Evolutionary conservation across 768 basidiomycete genomes (phyloP).

Genomic region (Termitomyces sp.): DNA sequence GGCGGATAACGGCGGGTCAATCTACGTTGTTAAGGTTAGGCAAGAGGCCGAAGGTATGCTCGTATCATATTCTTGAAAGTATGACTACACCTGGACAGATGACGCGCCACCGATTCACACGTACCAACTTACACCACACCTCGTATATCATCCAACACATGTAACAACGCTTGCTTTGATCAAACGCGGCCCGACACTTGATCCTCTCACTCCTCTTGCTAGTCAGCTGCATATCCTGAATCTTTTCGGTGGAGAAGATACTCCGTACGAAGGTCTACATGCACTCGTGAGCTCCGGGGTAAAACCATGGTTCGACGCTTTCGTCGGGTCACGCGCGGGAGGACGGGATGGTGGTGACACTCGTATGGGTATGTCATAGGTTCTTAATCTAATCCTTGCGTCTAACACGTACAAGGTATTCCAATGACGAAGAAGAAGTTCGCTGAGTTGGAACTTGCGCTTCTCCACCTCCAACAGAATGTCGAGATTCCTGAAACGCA

Average conservation of each 20-base stretch:
- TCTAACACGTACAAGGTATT: conserved; percentile 45
- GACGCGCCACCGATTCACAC: conserved; percentile 56
- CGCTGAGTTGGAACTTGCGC: conserved; percentile 90
- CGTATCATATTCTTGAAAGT: conserved; percentile 3
- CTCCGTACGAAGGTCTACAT: conserved; percentile 93
- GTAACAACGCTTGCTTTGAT: conserved; percentile 90
- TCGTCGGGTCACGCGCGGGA: conserved; percentile 76
- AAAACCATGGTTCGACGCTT: conserved; percentile 98
- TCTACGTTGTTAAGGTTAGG: conserved; percentile 78
- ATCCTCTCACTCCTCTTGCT: conserved; percentile 73
- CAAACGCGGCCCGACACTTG: conserved; percentile 82
- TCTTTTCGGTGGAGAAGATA: conserved; percentile 82
- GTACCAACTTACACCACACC: conserved; percentile 64
- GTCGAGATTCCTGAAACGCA: conserved; percentile 98
- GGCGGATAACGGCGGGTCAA: conserved; percentile 64
- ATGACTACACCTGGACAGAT: conserved; percentile 34
- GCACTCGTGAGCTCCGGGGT: conserved; percentile 93
- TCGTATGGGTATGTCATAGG: conserved; percentile 55
- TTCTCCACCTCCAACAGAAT: conserved; percentile 95
- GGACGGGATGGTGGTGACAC: conserved; percentile 67
- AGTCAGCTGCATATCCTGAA: conserved; percentile 89
- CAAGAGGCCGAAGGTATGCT: conserved; percentile 68
- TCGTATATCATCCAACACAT: conserved; percentile 76
- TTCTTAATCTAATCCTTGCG: not conserved
- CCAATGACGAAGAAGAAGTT: conserved; percentile 99